Evolutionary conservation across 225 moss, liverwort and hornwort species (phyloP), one percentile per base, ranked within the genome.

Genomic region (Takakia lepidozioides): DNA sequence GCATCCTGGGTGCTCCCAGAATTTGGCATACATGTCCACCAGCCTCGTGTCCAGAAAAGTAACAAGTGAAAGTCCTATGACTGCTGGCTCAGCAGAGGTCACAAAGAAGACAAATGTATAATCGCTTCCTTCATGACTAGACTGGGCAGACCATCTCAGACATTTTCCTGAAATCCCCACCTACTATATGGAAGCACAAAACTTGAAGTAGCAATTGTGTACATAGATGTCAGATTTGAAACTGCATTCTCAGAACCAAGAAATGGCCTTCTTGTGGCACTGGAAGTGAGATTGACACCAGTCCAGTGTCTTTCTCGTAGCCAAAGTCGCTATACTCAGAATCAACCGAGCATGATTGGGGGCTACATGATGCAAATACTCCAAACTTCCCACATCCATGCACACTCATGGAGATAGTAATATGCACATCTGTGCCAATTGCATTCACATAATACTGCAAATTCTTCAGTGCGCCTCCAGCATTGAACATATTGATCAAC

Each of bases 401-500:
- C 29, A 85, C 42, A 25, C 38, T 65, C 81, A 98, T 87, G 34
- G 67, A 68, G n/a, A n/a, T n/a, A n/a, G n/a, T n/a, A n/a, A n/a
- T n/a, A n/a, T n/a, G n/a, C 15, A 85, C 70, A 19, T 27, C 30
- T 34, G 48, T 76, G 46, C 66, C 81, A 47, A 60, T 36, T 1
- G 52, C 52, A 62, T 91, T 59, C n/a, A n/a, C n/a, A n/a, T n/a
- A n/a, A 25, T 78, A 87, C 0, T 60, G 49, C 25, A 98, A 47
- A 4, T 65, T 69, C 14, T 75, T 56, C 29, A 98, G 56, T 1
- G 98, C 85, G 13, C 82, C 98, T 10, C 98, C 98, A 0, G 87
- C 83, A 41, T 98, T 98, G 57, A 98, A 91, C 98, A 98, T 98
- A 49, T 78, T 60, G 48, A 80, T 69, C 5, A 98, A 63, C 4